These are phyloP conservation scores for Obba rivulosa DNA, from an alignment of 768 basidiomycete genomes.

Conservation along the genomic window DNA sequence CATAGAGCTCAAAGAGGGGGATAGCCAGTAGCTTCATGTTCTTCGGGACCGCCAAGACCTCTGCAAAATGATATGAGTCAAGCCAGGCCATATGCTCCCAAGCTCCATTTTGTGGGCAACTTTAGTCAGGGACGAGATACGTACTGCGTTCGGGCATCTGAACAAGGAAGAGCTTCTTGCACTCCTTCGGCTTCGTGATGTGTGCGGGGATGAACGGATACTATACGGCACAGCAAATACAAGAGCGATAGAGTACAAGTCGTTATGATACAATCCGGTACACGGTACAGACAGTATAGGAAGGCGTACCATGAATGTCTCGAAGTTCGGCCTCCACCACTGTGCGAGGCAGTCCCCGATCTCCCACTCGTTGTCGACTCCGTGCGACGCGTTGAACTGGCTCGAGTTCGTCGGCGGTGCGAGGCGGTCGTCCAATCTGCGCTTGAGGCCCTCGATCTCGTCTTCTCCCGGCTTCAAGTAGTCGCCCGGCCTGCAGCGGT, in stretches of 20 bases:
- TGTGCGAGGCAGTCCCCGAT: slow-evolving; percentile 95
- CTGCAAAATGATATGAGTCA: slow-evolving; percentile 34
- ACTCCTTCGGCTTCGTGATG: slow-evolving; percentile 96
- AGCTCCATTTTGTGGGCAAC: background rate
- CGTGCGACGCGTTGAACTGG: slow-evolving; percentile 75
- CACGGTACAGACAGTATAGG: background rate
- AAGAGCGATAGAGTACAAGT: background rate
- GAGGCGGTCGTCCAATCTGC: slow-evolving; percentile 83
- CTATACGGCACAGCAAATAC: slow-evolving; percentile 32
- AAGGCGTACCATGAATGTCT: slow-evolving; percentile 90
- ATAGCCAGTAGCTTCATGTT: slow-evolving; percentile 99
- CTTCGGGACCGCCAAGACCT: slow-evolving; percentile 93
- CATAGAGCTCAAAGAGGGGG: slow-evolving; percentile 94
- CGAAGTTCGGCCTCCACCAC: slow-evolving; percentile 98
- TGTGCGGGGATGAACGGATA: slow-evolving; percentile 95
- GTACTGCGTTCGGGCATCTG: slow-evolving; percentile 92
- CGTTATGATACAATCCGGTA: background rate
- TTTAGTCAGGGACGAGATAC: slow-evolving; percentile 25
- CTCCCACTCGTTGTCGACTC: slow-evolving; percentile 89
- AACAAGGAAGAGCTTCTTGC: slow-evolving; percentile 92
- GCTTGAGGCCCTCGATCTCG: slow-evolving; percentile 86
- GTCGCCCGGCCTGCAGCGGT: slow-evolving; percentile 76
- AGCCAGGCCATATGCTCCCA: no score
- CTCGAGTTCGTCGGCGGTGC: slow-evolving; percentile 67
- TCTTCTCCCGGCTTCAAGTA: slow-evolving; percentile 96